These are phyloP conservation scores for Pulicaria dysenterica DNA, from an alignment of 129 eudicot species.

Conservation along the genomic window DNA sequence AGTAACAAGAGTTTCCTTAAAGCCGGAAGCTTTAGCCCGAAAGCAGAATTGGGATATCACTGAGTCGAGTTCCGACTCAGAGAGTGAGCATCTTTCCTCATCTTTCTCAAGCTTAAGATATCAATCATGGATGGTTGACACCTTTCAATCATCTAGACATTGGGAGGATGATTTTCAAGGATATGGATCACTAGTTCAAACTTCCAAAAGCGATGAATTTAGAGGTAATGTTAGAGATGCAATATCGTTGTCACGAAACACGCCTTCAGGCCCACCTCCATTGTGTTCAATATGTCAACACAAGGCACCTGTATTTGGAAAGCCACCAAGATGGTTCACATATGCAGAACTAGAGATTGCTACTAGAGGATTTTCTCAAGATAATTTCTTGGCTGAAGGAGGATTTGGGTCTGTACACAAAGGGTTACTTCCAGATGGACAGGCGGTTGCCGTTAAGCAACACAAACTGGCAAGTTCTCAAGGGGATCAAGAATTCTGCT, in stretches of 20 bases:
- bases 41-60: conserved; percentile 47
- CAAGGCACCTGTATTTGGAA: conserved; percentile 90
- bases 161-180: conserved; percentile 35
- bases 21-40: conserved; percentile 32
- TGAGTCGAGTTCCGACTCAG: conserved; percentile 71
- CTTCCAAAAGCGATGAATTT: conserved; percentile 47
- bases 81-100: conserved; percentile 54
- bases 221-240: conserved; percentile 83
- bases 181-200: background rate
- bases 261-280: conserved; percentile 87
- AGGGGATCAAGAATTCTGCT: conserved; percentile 97
- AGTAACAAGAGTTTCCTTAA: conserved; percentile 35
- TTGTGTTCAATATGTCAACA: conserved; percentile 93
- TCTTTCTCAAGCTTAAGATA: conserved; percentile 75
- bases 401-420: conserved; percentile 93
- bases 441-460: conserved; percentile 88
- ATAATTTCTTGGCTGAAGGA: conserved; percentile 96
- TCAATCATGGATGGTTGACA: conserved; percentile 79
- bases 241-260: conserved; percentile 65
- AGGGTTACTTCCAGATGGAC: conserved; percentile 92
- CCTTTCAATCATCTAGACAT: conserved; percentile 34
- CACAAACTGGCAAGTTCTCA: conserved; percentile 97
- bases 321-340: conserved; percentile 93
- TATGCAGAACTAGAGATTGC: conserved; percentile 90
- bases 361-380: conserved; percentile 75